Evolutionary conservation across 2,329 filamentous ascomycete genomes (phyloP), one percentile per base, ranked within the genome.

Genomic region (Monosporascus sp.): DNA sequence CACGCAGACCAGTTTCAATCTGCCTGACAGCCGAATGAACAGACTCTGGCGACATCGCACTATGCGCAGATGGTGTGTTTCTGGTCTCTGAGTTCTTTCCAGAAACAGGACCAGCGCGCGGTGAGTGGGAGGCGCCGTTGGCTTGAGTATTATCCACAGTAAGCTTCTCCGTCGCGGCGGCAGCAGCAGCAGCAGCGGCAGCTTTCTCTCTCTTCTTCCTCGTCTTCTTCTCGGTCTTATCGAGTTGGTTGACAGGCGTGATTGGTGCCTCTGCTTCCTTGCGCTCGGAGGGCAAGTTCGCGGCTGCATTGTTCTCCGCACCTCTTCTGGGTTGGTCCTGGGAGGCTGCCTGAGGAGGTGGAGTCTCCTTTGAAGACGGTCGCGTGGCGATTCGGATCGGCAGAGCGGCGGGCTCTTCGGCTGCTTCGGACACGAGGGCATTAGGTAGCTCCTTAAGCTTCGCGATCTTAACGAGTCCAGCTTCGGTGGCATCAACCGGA

Each of bases 401-500:
- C 14, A 66, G 56, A 46, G 38, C 68, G 58, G 47, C 65, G 1
- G 70, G 59, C 54, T 75, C 73, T 54, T 77, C 76, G 52, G 68
- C 68, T 27, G 73, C 63, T 77, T 75, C n/a, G 63, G 65, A 5
- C 73, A 70, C 55, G 67, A 80, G 52, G 73, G 78, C 63, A 67
- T 72, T 68, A 64, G 75, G 75, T 35, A 75, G 68, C 47, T 71
- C 68, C 67, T 80, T 81, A 38, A 96, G 78, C 63, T 89, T 87
- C 37, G 83, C 80, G 49, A 96, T 86, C 41, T 83, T 83, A 54
- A 96, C 89, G 27, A 88, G 74, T 8, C 89, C 90, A 51, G 84
- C 80, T 50, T 86, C 78, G 45, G 90, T 78, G 2, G 90, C 92
- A 69, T 96, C 85, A 39, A 94, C 82, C 0, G 88, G 80, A 51